A percentile compares a stretch with the other conserved stretches of the same genome.
Evolutionary conservation across 108 stramenopile species (phyloP).

Genomic region (Stephanodiscus triporus): DNA sequence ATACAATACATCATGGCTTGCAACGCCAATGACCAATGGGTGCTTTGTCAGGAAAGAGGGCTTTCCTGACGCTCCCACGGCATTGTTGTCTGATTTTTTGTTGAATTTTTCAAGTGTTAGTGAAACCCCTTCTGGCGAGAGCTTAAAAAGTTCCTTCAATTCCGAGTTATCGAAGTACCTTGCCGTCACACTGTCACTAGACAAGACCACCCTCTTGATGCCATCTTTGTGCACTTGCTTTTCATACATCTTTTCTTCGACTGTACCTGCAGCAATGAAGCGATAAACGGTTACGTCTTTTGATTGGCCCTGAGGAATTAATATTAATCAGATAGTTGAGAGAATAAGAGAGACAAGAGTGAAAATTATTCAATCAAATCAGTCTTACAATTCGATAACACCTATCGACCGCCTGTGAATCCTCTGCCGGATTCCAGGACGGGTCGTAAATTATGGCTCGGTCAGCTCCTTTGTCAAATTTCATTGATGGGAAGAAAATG

Average conservation of each 20-base stretch:
- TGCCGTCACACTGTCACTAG: slow-evolving; percentile 52
- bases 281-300: slow-evolving; percentile 93
- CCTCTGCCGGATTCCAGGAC: slow-evolving; percentile 90
- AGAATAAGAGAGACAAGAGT: not conserved
- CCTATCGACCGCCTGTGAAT: slow-evolving; percentile 91
- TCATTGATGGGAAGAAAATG: slow-evolving; percentile 1
- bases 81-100: slow-evolving; percentile 24
- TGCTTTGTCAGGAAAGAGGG: slow-evolving; percentile 54
- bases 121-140: slow-evolving; percentile 63
- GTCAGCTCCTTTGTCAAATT: slow-evolving; percentile 64
- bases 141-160: slow-evolving; percentile 66
- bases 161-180: slow-evolving; percentile 77
- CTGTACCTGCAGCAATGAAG: slow-evolving; percentile 92
- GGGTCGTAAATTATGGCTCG: slow-evolving; percentile 87
- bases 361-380: not conserved
- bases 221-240: slow-evolving; percentile 90
- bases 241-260: slow-evolving; percentile 79
- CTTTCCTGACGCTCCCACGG: slow-evolving; percentile 40
- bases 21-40: slow-evolving; percentile 66
- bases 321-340: not conserved
- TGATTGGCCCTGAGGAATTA: slow-evolving; percentile 79
- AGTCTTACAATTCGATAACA: slow-evolving; percentile 77
- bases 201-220: slow-evolving; percentile 66
- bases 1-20: slow-evolving; percentile 79
- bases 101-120: slow-evolving; percentile 64